Evolutionary conservation across 2,329 filamentous ascomycete genomes (phyloP), one percentile per base, ranked within the genome.

Genomic region (Aureobasidium pullulans): DNA sequence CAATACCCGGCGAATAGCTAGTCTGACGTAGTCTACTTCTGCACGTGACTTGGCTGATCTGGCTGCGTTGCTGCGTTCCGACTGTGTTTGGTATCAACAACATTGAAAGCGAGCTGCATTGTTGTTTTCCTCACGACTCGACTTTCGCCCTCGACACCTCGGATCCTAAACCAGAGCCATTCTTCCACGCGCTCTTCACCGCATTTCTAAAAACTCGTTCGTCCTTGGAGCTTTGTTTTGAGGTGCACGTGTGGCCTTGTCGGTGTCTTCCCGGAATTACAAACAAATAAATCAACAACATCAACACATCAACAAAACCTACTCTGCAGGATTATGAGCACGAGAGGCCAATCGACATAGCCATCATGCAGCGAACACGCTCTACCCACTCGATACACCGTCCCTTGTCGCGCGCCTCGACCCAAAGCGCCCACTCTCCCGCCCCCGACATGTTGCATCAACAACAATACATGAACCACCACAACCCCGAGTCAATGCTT

Each of bases 361-460:
- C 52, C 40, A 61, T 47, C 31, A 63, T 63, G 62, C 61, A 63
- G 58, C 62, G 62, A 36, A 61, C 57, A 46, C 59, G 62, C 47
- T 63, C 62, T 19, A 47, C 43, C 32, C 57, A 63, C 49, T 60
- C 60, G 34, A 60, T 62, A 47, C 57, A 63, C 28, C 52, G 62
- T 28, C 62, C 62, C 15, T 47, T 62, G 42, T 63, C 62, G 28
- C 57, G 62, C 46, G 62, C 62, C 47, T 63, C 62, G 31, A 63
- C 62, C 4, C 59, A 60, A 15, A 62, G 60, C 40, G 62, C 62
- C 23, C 50, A 61, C 48, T 63, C 62, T 31, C 62, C 62, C 19
- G 62, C 62, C 23, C 62, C 62, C 50, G 62, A 63, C 32, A 56
- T 63, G 52, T 28, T 62, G 16, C 54, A 61, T 23, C 60, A 62